Conservation (phyloP, 2,329 filamentous ascomycete genomes). For the Beauveria varroae region DNA sequence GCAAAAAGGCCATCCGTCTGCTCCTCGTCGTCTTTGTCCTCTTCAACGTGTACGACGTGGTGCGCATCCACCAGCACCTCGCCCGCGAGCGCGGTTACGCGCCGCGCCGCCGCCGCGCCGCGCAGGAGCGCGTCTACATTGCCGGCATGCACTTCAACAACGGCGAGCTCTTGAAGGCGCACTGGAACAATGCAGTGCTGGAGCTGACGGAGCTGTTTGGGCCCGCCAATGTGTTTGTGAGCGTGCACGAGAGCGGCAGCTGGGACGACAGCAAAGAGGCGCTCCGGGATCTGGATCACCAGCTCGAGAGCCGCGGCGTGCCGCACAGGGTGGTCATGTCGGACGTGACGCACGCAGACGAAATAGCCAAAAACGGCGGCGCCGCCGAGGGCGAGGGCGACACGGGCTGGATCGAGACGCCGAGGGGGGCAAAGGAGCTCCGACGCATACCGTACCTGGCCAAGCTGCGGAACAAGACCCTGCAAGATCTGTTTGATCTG, state of each 20-base stretch:
- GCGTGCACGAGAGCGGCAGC: constrained; percentile 61
- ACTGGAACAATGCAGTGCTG: constrained; percentile 57
- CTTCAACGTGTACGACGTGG: constrained; percentile 31
- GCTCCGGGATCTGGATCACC: constrained; percentile 46
- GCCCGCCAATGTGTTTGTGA: constrained; percentile 58
- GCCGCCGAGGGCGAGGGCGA: constrained; percentile 15
- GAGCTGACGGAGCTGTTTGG: constrained; percentile 50
- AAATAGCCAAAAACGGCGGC: constrained; percentile 37
- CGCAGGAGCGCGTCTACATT: constrained; percentile 50
- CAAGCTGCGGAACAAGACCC: constrained; percentile 53
- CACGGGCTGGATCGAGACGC: constrained; percentile 58
- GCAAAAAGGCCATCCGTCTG: constrained; percentile 27
- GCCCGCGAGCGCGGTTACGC: constrained; percentile 20
- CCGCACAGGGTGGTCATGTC: constrained; percentile 48
- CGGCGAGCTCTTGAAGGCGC: constrained; percentile 47
- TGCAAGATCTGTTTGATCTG: constrained; percentile 50
- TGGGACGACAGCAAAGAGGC: constrained; percentile 60
- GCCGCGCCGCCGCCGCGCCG: constrained; percentile 17
- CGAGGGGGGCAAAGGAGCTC: constrained; percentile 44
- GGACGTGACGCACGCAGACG: constrained; percentile 50
- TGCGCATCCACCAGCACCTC: constrained; percentile 29
- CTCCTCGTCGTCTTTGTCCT: constrained; percentile 27
- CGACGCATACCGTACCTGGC: constrained; percentile 64
- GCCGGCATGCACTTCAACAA: constrained; percentile 64
- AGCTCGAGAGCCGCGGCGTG: constrained; percentile 46